A percentile compares a stretch with the other conserved stretches of the same genome.
Conservation (phyloP, 805 yeast species). For the Pichia occidentalis region DNA sequence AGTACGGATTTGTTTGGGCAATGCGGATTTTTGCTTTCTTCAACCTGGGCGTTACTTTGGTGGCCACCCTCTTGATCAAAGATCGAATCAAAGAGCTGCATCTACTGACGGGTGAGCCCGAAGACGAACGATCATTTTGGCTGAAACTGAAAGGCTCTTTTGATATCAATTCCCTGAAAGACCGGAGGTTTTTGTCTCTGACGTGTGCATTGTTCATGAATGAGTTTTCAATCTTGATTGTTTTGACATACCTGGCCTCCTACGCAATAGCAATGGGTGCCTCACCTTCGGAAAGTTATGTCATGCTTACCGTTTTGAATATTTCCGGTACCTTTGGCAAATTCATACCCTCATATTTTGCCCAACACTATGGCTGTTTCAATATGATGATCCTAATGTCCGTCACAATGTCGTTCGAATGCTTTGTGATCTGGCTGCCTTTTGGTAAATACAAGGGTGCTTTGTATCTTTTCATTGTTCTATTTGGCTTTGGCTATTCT, state of each 20-base stretch:
- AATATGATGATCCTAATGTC: constrained; percentile 45
- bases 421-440: constrained; percentile 59
- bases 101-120: constrained; percentile 19
- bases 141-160: constrained; percentile 28
- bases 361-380: constrained; percentile 41
- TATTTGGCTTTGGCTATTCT: constrained; percentile 52
- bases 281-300: constrained; percentile 36
- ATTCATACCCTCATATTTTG: constrained; percentile 29
- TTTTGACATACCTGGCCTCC: constrained; percentile 46
- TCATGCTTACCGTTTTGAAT: constrained; percentile 41
- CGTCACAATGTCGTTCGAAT: constrained; percentile 39
- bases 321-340: constrained; percentile 38
- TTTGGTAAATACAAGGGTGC: constrained; percentile 39
- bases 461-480: constrained; percentile 45
- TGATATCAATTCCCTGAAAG: constrained; percentile 36
- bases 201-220: constrained; percentile 38
- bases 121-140: constrained; percentile 15
- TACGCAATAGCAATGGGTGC: constrained; percentile 45
- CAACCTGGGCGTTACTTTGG: constrained; percentile 33
- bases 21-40: constrained; percentile 45
- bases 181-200: constrained; percentile 33
- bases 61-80: constrained; percentile 33
- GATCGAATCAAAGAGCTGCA: constrained; percentile 34
- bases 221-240: constrained; percentile 41
- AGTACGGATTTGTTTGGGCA: constrained; percentile 53